phyloP scores from a whole-genome alignment of 306 rosid genomes.

The Aeschynomene evenia region DNA sequence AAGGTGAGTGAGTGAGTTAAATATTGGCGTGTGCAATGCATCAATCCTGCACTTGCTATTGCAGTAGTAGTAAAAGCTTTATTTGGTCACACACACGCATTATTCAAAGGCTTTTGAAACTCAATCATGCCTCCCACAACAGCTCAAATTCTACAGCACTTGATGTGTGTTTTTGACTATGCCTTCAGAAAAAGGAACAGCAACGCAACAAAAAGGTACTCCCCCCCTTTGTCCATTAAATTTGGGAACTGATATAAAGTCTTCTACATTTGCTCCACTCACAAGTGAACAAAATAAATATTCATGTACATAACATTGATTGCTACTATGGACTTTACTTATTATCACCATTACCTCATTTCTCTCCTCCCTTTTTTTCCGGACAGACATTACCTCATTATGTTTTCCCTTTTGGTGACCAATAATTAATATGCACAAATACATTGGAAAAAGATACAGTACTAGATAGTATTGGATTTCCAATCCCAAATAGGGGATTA shows the following conservation, averaged over 20 bases:
- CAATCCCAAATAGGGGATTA: not conserved
- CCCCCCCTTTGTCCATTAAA: conserved; percentile 31
- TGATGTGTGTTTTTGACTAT: conserved; percentile 53
- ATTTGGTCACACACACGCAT: conserved; percentile 48
- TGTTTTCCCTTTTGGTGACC: not conserved
- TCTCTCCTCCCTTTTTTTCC: not conserved
- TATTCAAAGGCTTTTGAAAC: conserved; percentile 37
- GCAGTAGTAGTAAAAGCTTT: conserved; percentile 70
- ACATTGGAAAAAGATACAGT: too few relatives aligned
- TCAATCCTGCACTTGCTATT: conserved; percentile 34
- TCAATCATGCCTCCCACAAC: conserved; percentile 46
- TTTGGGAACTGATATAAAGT: not conserved
- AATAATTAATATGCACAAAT: not conserved
- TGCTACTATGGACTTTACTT: not conserved
- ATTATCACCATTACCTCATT: not conserved
- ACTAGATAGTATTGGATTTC: too few relatives aligned
- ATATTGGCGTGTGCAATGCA: conserved; percentile 61
- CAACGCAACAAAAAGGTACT: conserved; percentile 43
- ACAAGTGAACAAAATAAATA: not conserved
- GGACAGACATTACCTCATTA: not conserved
- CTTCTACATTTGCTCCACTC: not conserved
- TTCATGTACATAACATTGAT: not conserved
- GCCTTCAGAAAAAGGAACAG: conserved; percentile 41
- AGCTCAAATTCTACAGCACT: conserved; percentile 43
- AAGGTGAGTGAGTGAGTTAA: conserved; percentile 49